phyloP scores from a whole-genome alignment of 2,329 filamentous ascomycete genomes.

The Ceratocystis diversiconidia region DNA sequence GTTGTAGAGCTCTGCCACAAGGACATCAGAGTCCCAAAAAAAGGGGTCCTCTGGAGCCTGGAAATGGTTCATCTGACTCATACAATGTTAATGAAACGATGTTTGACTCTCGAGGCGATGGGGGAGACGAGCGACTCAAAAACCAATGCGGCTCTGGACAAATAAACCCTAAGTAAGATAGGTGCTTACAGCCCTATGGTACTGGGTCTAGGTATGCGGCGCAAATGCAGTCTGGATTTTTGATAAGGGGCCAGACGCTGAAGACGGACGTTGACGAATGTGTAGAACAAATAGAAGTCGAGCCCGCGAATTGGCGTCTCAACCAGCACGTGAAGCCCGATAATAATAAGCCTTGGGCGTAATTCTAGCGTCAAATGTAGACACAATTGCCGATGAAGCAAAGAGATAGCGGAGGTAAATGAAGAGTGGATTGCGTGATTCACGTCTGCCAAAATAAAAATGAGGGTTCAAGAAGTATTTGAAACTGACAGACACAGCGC shows the following conservation, averaged over 20 bases:
- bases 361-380: background rate
- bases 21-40: constrained; percentile 53
- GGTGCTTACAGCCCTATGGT: no score
- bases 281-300: background rate
- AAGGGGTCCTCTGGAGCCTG: constrained; percentile 48
- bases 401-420: background rate
- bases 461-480: background rate
- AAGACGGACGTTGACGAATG: background rate
- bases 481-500: background rate
- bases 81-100: background rate
- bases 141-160: no score
- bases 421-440: background rate
- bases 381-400: background rate
- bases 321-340: background rate
- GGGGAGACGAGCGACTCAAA: background rate
- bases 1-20: constrained; percentile 52
- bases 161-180: no score
- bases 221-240: no score
- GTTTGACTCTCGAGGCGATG: background rate
- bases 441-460: background rate
- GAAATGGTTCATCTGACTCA: constrained; percentile 1
- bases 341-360: background rate
- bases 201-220: no score
- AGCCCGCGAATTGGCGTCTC: background rate
- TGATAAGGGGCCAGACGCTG: no score